A percentile compares a stretch with the other conserved stretches of the same genome.
phyloP scores from a whole-genome alignment of 2,329 filamentous ascomycete species.

The Alternaria atra region DNA sequence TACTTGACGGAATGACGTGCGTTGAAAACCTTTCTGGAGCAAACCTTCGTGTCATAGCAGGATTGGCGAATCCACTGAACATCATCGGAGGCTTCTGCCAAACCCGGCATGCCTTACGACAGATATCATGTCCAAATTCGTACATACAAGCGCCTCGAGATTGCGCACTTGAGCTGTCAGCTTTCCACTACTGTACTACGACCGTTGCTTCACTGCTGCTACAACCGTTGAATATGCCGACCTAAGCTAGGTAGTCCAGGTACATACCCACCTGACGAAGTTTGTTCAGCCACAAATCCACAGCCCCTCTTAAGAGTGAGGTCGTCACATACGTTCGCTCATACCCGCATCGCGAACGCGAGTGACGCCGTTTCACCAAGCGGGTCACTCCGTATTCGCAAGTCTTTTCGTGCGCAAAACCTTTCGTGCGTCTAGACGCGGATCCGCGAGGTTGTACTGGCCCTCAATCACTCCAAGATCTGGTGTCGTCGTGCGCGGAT shows the following conservation, averaged over 20 bases:
- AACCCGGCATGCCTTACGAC: neutral
- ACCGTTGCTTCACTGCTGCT: conserved; percentile 14
- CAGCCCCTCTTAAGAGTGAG: conserved; percentile 2
- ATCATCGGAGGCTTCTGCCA: conserved; percentile 1
- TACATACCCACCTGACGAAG: conserved; percentile 4
- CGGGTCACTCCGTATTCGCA: neutral
- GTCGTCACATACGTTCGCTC: conserved; percentile 6
- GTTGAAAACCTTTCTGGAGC: conserved; percentile 9
- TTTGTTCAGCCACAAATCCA: conserved; percentile 2
- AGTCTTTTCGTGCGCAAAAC: neutral
- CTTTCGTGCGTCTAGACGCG: conserved; percentile 2
- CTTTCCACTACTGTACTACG: conserved; percentile 4
- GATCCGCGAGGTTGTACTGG: neutral
- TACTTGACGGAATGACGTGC: conserved; percentile 15
- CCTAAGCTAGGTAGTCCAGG: conserved; percentile 5
- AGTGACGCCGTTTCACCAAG: conserved; percentile 3
- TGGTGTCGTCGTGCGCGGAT: conserved; percentile 3
- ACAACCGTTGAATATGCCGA: conserved; percentile 5
- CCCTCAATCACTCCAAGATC: neutral
- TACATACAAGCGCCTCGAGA: neutral
- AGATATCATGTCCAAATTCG: neutral
- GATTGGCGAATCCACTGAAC: conserved; percentile 9
- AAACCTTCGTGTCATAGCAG: conserved; percentile 11
- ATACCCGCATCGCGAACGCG: conserved; percentile 1
- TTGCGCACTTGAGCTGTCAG: conserved; percentile 9